Conservation (phyloP, 2,329 filamentous ascomycete species). For the Grosmannia clavigera region DNA sequence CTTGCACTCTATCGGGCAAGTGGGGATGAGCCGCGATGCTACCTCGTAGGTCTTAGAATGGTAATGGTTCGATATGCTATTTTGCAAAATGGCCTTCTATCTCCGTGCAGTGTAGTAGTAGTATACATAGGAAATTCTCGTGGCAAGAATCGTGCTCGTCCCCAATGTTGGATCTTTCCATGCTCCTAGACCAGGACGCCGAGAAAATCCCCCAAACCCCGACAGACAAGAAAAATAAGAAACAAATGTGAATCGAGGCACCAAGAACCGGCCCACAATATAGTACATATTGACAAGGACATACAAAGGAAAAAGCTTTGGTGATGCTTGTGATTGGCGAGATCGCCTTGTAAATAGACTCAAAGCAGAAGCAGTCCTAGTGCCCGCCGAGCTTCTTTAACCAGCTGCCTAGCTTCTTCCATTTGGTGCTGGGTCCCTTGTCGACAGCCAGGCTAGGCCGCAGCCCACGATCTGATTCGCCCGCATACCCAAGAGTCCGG, state of each 20-base stretch:
- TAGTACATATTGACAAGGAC: background rate
- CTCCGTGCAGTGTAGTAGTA: background rate
- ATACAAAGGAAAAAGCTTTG: background rate
- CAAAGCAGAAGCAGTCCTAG: slow-evolving; percentile 6
- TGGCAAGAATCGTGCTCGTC: background rate
- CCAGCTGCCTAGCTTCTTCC: slow-evolving; percentile 21
- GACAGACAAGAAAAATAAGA: background rate
- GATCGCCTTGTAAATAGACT: no score
- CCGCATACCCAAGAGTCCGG: background rate
- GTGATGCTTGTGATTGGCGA: background rate
- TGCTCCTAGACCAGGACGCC: background rate
- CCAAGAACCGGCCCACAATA: background rate
- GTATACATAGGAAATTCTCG: background rate
- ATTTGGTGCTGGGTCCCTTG: slow-evolving; percentile 11
- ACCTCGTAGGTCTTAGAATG: background rate
- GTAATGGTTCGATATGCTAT: background rate
- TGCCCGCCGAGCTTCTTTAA: slow-evolving; percentile 19
- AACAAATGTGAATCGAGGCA: background rate
- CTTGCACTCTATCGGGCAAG: no score
- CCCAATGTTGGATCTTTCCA: background rate
- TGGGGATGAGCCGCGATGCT: background rate
- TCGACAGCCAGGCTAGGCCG: slow-evolving; percentile 5
- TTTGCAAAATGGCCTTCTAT: background rate
- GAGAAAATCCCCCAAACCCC: background rate
- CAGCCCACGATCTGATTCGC: background rate